Conservation (phyloP, 2,329 filamentous ascomycete species). For the Hymenoscyphus albidus region DNA sequence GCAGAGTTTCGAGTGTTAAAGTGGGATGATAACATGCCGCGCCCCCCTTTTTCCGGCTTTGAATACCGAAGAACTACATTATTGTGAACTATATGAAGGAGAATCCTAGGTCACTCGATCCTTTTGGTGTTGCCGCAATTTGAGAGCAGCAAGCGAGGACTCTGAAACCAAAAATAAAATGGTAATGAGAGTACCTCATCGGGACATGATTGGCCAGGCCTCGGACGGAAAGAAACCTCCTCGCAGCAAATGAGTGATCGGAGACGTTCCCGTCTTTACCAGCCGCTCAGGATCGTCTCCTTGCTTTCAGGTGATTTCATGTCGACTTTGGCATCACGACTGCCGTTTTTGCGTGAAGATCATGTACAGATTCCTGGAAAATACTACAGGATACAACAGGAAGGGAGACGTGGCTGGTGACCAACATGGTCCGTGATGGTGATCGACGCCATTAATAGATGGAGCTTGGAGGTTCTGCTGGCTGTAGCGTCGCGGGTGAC, state of each 20-base stretch:
- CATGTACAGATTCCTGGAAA: background rate
- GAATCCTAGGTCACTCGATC: background rate
- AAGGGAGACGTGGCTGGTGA: background rate
- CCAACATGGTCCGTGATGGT: background rate
- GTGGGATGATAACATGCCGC: background rate
- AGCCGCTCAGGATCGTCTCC: background rate
- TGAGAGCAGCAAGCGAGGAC: background rate
- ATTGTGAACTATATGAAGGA: background rate
- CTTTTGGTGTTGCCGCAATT: background rate
- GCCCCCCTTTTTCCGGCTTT: background rate
- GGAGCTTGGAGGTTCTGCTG: background rate
- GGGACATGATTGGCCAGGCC: background rate
- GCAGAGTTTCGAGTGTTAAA: background rate
- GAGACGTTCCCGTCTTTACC: background rate
- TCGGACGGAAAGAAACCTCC: background rate
- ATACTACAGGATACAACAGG: slow-evolving; percentile 1
- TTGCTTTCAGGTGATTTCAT: background rate
- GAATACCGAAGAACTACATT: background rate
- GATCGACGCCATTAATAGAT: slow-evolving; percentile 1
- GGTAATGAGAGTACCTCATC: background rate
- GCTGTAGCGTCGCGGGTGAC: background rate
- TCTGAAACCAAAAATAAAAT: background rate
- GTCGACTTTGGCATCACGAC: background rate
- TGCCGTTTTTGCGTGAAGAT: slow-evolving; percentile 1
- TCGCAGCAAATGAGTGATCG: background rate